Evolutionary conservation across 169 alveolate genomes (phyloP).

Genomic region (Plasmodium coatneyi): DNA sequence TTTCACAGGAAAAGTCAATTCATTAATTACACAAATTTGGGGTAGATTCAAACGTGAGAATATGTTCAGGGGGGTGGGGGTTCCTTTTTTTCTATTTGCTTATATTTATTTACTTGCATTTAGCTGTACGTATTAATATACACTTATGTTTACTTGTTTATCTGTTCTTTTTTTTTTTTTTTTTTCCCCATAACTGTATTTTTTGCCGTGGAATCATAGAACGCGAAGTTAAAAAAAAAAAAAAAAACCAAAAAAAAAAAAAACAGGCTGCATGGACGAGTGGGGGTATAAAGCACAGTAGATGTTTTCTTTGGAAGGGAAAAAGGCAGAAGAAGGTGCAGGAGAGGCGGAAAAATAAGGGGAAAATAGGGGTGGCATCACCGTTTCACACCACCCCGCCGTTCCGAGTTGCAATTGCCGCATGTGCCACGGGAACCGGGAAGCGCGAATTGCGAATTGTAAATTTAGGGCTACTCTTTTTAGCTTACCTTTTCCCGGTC

Average conservation of each 20-base stretch:
- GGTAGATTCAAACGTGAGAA: not conserved
- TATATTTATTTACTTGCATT: not conserved
- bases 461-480: not conserved
- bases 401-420: not conserved
- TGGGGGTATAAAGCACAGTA: not conserved
- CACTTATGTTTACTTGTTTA: not conserved
- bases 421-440: not conserved
- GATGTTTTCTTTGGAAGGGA: not conserved
- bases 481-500: not conserved
- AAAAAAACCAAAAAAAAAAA: not conserved
- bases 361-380: not conserved
- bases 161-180: not conserved
- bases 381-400: not conserved
- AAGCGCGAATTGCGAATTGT: not conserved
- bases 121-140: not conserved
- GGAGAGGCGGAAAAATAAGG: not conserved
- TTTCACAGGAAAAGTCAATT: not conserved
- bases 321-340: not conserved
- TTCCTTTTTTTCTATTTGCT: not conserved
- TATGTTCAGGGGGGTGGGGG: not conserved
- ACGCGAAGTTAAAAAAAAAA: too few relatives aligned
- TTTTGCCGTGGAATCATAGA: not conserved
- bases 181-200: not conserved
- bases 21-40: not conserved
- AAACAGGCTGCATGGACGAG: not conserved